Base-by-base conservation (phyloP, 345 rosid species). In the Aquilaria sinensis region DNA sequence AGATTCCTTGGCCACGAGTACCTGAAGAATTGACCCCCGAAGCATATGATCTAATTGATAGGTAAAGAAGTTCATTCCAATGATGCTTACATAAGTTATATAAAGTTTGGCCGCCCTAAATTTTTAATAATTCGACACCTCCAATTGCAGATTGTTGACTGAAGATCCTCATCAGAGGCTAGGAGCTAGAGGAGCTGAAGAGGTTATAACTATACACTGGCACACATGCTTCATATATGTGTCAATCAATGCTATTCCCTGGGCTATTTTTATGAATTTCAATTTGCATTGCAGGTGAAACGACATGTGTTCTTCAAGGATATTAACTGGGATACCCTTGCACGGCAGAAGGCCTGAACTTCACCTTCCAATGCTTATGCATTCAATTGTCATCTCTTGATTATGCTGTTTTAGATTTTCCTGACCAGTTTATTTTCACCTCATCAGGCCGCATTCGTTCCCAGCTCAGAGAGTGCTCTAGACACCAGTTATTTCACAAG, bases 401-500 rank as follows among this genome's bases (percentile, higher is more conserved):
- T 46, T 53, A 31, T 23, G 23, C 31, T 7, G 57, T 54, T 47
- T 32, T 30, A 11, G 67, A 33, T 30, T 74, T 71, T 2, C 65
- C 57, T 51, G 31, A 60, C 41, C 32, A 29, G 66, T n/a, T 62
- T 12, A 70, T 59, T 57, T 53, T 46, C 60, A 60, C 70, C 62
- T 51, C 58, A 54, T 37, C 74, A 95, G 98, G 97, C 99, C 68
- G 96, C 98, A 64, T 95, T 95, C 78, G 94, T 95, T 63, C 99
- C 99, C 14, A 63, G 81, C 62, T 89, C 99, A 55, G 97, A 95
- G 70, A 95, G 98, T 73, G 96, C 90, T 61, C 75, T 87, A 11
- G 99, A 95, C 76, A 91, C 99, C 23, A 95, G 96, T 77, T 95
- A 95, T 79, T 95, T 95, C 78, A 95, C 96, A 55, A 95, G 98